phyloP scores from a whole-genome alignment of 2,329 filamentous ascomycete genomes.

The Aspergillus terreus region DNA sequence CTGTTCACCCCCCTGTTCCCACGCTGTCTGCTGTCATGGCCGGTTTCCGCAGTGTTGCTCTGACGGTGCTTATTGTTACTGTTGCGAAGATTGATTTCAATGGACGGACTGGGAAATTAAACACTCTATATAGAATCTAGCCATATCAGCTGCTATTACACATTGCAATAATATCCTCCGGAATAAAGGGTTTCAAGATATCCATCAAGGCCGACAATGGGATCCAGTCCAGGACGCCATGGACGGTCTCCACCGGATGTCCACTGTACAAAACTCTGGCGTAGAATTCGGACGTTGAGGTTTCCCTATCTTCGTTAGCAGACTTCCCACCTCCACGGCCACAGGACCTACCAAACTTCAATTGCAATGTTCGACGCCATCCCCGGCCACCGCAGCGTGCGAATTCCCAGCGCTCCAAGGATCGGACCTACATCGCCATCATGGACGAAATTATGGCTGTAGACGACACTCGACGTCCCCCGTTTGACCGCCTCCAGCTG shows the following conservation, averaged over 20 bases:
- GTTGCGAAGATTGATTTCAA: constrained; percentile 7
- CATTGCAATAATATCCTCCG: constrained; percentile 23
- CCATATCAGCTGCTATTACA: constrained; percentile 13
- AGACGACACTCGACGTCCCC: constrained; percentile 22
- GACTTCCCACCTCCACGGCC: background rate
- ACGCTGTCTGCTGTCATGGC: constrained; percentile 11
- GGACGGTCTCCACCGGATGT: constrained; percentile 25
- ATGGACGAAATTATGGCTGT: constrained; percentile 36
- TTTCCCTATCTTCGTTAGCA: constrained; percentile 15
- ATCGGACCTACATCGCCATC: constrained; percentile 38
- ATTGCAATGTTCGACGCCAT: constrained; percentile 39
- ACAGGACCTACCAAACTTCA: constrained; percentile 32
- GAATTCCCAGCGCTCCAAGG: constrained; percentile 33
- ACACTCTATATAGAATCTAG: background rate
- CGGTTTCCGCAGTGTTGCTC: constrained; percentile 12
- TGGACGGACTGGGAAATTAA: too few relatives aligned
- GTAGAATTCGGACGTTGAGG: constrained; percentile 12
- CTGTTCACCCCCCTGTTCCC: constrained; percentile 9
- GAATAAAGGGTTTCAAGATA: constrained; percentile 26
- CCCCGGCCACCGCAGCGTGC: constrained; percentile 35
- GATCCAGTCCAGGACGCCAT: constrained; percentile 30
- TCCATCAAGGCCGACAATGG: constrained; percentile 19
- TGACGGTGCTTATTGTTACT: constrained; percentile 10
- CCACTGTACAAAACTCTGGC: constrained; percentile 31
- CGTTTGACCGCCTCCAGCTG: constrained; percentile 26